These are phyloP conservation scores for Paraglomus occultum DNA, from an alignment of 192 early-diverging fungal species.

Conservation along the genomic window DNA sequence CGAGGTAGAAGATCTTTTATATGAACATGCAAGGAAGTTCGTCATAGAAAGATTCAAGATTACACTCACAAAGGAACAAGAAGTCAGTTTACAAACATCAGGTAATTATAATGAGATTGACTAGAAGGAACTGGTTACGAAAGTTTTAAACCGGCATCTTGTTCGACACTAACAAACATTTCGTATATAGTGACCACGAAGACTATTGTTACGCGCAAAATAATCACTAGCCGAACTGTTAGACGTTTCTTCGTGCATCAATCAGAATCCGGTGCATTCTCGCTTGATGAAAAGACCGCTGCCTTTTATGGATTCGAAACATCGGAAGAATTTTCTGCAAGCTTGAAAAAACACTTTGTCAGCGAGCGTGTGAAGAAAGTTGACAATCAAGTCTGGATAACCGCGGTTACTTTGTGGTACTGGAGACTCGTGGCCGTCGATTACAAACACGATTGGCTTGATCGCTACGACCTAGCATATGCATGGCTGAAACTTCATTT, in stretches of 20 bases:
- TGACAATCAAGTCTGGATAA: slow-evolving; percentile 13
- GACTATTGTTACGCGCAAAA: slow-evolving; percentile 8
- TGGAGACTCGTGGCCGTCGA: slow-evolving; percentile 16
- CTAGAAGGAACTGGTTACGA: too few species aligned
- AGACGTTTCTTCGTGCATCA: neutral
- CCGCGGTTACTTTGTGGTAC: slow-evolving; percentile 13
- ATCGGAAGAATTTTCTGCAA: neutral
- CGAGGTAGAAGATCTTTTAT: slow-evolving; percentile 21
- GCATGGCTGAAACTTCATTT: slow-evolving; percentile 20
- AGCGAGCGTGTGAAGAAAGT: slow-evolving; percentile 1
- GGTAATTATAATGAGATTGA: too few species aligned
- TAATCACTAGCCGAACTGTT: neutral
- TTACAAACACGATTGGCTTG: slow-evolving; percentile 1
- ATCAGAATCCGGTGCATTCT: neutral
- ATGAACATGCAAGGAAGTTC: slow-evolving; percentile 2
- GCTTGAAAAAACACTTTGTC: slow-evolving; percentile 11
- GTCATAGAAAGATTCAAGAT: slow-evolving; percentile 9
- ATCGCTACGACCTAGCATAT: neutral
- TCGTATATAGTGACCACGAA: neutral
- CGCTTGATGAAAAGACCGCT: slow-evolving; percentile 3
- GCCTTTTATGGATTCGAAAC: slow-evolving; percentile 12
- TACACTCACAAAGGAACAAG: neutral
- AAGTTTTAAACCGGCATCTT: too few species aligned
- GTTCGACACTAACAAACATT: too few species aligned
- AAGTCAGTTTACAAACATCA: too few species aligned